Percentiles rank a stretch among this genome's conserved stretches.
These are phyloP conservation scores for Dictyostelium intermedium DNA, from an alignment of 78 protist species.

Conservation along the genomic window DNA sequence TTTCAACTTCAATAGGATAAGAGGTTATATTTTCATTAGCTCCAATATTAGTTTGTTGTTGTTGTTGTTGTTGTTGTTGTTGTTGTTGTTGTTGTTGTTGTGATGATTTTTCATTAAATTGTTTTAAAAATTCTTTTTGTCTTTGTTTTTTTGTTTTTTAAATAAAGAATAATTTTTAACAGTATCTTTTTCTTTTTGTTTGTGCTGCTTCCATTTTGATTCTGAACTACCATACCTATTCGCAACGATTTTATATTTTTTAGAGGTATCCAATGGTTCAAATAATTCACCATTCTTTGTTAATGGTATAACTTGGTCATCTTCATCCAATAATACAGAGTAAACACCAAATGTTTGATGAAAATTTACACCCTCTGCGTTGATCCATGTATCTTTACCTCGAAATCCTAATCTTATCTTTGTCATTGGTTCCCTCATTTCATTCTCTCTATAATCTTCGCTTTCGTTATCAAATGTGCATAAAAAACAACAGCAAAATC, in stretches of 20 bases:
- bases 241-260: conserved; percentile 18
- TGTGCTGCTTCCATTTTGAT: conserved; percentile 43
- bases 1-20: background rate
- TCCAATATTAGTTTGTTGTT: background rate
- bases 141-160: background rate
- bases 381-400: conserved; percentile 68
- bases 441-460: background rate
- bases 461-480: background rate
- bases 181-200: background rate
- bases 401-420: conserved; percentile 14
- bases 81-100: background rate
- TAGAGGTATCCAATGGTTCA: conserved; percentile 30
- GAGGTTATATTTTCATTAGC: background rate
- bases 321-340: conserved; percentile 30
- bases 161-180: background rate
- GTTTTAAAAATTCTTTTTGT: background rate
- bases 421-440: conserved; percentile 1
- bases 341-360: conserved; percentile 62
- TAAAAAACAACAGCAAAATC: background rate
- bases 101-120: background rate
- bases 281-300: conserved; percentile 44
- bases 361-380: conserved; percentile 22
- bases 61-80: background rate
- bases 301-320: conserved; percentile 37
- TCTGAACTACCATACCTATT: conserved; percentile 47